Conservation (phyloP, 2,329 filamentous ascomycete genomes). For the Trichoderma pleuroti region DNA sequence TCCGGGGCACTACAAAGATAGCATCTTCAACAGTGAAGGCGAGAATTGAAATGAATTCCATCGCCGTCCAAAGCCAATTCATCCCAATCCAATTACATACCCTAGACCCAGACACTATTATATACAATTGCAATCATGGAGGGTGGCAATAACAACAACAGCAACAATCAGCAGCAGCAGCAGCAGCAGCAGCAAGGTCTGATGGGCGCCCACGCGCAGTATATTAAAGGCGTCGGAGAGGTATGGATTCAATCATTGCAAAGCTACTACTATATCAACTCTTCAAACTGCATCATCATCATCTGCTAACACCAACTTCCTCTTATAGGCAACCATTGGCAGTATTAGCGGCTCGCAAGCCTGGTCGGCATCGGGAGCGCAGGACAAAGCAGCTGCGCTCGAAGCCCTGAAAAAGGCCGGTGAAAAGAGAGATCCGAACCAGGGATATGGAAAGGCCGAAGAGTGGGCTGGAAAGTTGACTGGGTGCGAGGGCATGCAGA, state of each 20-base stretch:
- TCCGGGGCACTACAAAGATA: not conserved
- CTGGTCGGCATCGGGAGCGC: constrained; percentile 62
- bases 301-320: not conserved
- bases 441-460: constrained; percentile 61
- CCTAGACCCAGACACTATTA: not conserved
- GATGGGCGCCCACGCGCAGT: constrained; percentile 61
- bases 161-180: constrained; percentile 28
- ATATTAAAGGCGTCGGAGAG: constrained; percentile 65
- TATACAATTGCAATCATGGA: constrained; percentile 25
- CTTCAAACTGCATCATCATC: too few relatives aligned
- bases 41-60: not conserved
- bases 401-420: constrained; percentile 60
- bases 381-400: constrained; percentile 60
- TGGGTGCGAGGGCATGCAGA: constrained; percentile 67
- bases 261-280: too few relatives aligned
- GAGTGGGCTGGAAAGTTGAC: constrained; percentile 60
- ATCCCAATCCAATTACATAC: not conserved
- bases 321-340: constrained; percentile 54
- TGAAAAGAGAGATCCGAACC: constrained; percentile 51
- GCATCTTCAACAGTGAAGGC: too few relatives aligned
- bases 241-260: constrained; percentile 36
- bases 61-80: not conserved
- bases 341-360: constrained; percentile 57
- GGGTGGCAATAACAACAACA: constrained; percentile 26
- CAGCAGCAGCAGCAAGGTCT: constrained; percentile 53